Percentiles rank a stretch among this genome's conserved stretches.
Evolutionary conservation across 371 early-diverging fungal species (phyloP).

Genomic region (Syncephalastrum sp.): DNA sequence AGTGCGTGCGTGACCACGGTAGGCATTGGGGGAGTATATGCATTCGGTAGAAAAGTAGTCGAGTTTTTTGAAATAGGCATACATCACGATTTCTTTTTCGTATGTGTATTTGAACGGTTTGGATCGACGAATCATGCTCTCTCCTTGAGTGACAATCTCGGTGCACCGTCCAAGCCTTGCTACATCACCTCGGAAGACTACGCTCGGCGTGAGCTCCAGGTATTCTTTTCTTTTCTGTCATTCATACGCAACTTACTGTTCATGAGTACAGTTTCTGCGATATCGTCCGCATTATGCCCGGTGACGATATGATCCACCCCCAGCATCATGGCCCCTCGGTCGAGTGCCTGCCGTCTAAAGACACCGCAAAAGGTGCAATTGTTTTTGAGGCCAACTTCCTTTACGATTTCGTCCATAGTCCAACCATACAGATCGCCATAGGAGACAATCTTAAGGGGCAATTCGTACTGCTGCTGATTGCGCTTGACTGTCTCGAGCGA

Average conservation of each 20-base stretch:
- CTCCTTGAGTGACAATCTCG: constrained; percentile 81
- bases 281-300: constrained; percentile 99
- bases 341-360: constrained; percentile 98
- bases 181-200: constrained; percentile 97
- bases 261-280: constrained; percentile 99
- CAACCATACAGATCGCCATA: constrained; percentile 97
- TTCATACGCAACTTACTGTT: constrained; percentile 71
- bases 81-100: constrained; percentile 99
- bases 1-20: constrained; percentile 95
- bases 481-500: constrained; percentile 98
- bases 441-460: constrained; percentile 94
- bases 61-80: constrained; percentile 98
- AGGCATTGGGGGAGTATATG: constrained; percentile 98
- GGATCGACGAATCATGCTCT: constrained; percentile 80
- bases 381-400: constrained; percentile 93
- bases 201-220: too few species aligned
- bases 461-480: constrained; percentile 91
- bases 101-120: constrained; percentile 99
- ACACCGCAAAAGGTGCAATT: constrained; percentile 99
- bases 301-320: constrained; percentile 97
- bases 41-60: constrained; percentile 99
- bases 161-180: constrained; percentile 95
- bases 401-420: constrained; percentile 99
- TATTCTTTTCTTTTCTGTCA: too few species aligned
- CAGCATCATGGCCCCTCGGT: constrained; percentile 93